These are phyloP conservation scores for Cytospora mali DNA, from an alignment of 2,329 filamentous ascomycete genomes.

Conservation along the genomic window DNA sequence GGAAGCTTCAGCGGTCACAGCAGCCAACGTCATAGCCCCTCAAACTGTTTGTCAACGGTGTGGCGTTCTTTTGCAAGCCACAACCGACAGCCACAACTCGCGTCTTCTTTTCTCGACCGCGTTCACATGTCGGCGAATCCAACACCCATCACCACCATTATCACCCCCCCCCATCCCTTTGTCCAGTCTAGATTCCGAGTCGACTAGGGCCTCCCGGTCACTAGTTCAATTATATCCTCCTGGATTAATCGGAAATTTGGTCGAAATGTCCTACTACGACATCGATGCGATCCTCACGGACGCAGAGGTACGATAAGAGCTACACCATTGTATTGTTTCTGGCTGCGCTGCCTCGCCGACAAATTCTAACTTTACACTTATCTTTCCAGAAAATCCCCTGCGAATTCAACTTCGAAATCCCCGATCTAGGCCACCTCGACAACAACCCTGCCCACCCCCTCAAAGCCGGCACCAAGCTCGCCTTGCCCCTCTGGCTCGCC, in stretches of 20 bases:
- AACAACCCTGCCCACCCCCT: constrained; percentile 73
- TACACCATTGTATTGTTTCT: constrained; percentile 19
- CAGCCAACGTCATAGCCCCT: background rate
- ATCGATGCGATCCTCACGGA: constrained; percentile 84
- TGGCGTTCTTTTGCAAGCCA: background rate
- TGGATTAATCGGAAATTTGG: background rate
- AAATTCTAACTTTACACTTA: background rate
- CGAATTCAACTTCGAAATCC: constrained; percentile 88
- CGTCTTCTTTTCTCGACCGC: constrained; percentile 16
- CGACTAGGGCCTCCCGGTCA: background rate
- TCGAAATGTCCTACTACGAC: constrained; percentile 76
- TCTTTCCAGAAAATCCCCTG: constrained; percentile 83
- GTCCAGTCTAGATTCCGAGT: background rate
- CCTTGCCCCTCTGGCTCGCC: constrained; percentile 90
- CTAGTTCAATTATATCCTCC: background rate
- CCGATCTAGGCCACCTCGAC: constrained; percentile 85
- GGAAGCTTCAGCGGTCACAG: constrained; percentile 10
- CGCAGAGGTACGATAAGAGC: constrained; percentile 61
- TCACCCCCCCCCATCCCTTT: background rate
- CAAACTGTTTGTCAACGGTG: constrained; percentile 4
- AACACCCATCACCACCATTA: background rate
- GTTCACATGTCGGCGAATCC: constrained; percentile 17
- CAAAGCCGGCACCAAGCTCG: constrained; percentile 77
- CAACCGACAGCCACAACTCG: constrained; percentile 15
- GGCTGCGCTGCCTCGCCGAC: background rate